Conservation (phyloP, 2,329 filamentous ascomycete genomes). For the Exophiala bonariae region DNA sequence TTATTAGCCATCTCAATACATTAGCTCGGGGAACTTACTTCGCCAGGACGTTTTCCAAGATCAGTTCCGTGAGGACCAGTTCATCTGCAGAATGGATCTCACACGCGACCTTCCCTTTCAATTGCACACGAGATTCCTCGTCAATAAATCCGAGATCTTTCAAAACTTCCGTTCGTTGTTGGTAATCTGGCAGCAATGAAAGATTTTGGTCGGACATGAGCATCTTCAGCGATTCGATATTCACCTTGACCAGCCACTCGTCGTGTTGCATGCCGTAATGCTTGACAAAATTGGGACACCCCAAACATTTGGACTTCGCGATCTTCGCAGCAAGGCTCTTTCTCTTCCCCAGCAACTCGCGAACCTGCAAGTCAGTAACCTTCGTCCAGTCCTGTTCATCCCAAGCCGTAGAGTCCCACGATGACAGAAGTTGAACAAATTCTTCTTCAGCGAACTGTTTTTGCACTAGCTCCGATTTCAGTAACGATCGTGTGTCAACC, state of each 20-base stretch:
- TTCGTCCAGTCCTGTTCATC: slow-evolving; percentile 77
- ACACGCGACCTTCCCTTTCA: slow-evolving; percentile 98
- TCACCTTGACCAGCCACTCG: slow-evolving; percentile 93
- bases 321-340: slow-evolving; percentile 62
- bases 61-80: slow-evolving; percentile 90
- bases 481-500: slow-evolving; percentile 39
- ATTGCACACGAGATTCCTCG: slow-evolving; percentile 78
- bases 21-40: slow-evolving; percentile 98
- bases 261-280: slow-evolving; percentile 97
- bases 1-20: not conserved
- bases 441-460: slow-evolving; percentile 65
- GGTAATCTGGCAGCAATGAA: slow-evolving; percentile 91
- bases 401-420: slow-evolving; percentile 75
- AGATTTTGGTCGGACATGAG: slow-evolving; percentile 95
- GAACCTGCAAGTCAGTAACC: slow-evolving; percentile 78
- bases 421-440: slow-evolving; percentile 66
- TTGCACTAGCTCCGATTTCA: slow-evolving; percentile 46
- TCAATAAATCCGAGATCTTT: slow-evolving; percentile 93
- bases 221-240: slow-evolving; percentile 82
- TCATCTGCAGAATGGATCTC: slow-evolving; percentile 98
- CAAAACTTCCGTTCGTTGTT: slow-evolving; percentile 88
- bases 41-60: slow-evolving; percentile 93
- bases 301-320: slow-evolving; percentile 64
- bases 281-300: slow-evolving; percentile 78
- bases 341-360: slow-evolving; percentile 76